A percentile compares a stretch with the other conserved stretches of the same genome.
phyloP scores from a whole-genome alignment of 1,284 basidiomycete genomes.

The Papiliotrema fonsecae region DNA sequence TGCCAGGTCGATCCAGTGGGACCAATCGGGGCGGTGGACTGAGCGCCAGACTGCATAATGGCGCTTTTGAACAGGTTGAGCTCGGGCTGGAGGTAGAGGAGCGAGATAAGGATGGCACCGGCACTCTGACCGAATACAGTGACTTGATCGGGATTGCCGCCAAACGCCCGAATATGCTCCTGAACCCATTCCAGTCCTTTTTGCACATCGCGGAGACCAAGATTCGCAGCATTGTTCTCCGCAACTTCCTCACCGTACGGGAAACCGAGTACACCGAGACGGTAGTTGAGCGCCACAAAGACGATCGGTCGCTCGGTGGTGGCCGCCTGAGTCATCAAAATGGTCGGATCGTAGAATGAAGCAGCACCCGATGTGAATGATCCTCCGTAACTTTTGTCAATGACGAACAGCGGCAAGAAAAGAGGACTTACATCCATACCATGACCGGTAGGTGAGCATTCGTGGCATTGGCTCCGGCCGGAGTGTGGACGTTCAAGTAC shows the following conservation, averaged over 20 bases:
- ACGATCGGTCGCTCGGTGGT: constrained; percentile 36
- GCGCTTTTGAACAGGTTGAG: constrained; percentile 40
- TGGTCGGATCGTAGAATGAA: constrained; percentile 19
- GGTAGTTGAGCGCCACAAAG: constrained; percentile 50
- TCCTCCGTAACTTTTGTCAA: constrained; percentile 38
- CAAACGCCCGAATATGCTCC: constrained; percentile 50
- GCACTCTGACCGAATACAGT: not conserved
- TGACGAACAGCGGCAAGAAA: not conserved
- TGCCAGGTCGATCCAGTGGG: constrained; percentile 29
- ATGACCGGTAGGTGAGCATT: constrained; percentile 39
- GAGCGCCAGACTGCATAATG: constrained; percentile 48
- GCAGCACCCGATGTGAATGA: constrained; percentile 23
- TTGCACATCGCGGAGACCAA: constrained; percentile 49
- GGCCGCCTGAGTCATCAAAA: constrained; percentile 5
- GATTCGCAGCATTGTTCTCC: constrained; percentile 37
- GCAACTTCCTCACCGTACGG: constrained; percentile 36
- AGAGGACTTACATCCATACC: constrained; percentile 22
- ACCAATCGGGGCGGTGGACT: constrained; percentile 27
- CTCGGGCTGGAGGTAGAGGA: constrained; percentile 28
- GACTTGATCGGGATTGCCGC: constrained; percentile 50
- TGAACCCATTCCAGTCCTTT: constrained; percentile 52
- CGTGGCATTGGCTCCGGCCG: constrained; percentile 12
- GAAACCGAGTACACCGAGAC: constrained; percentile 51
- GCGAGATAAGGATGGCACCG: not conserved
- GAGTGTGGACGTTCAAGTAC: constrained; percentile 46